These are phyloP conservation scores for Penicillium hesseltinei DNA, from an alignment of 2,329 filamentous ascomycete species.

Conservation along the genomic window DNA sequence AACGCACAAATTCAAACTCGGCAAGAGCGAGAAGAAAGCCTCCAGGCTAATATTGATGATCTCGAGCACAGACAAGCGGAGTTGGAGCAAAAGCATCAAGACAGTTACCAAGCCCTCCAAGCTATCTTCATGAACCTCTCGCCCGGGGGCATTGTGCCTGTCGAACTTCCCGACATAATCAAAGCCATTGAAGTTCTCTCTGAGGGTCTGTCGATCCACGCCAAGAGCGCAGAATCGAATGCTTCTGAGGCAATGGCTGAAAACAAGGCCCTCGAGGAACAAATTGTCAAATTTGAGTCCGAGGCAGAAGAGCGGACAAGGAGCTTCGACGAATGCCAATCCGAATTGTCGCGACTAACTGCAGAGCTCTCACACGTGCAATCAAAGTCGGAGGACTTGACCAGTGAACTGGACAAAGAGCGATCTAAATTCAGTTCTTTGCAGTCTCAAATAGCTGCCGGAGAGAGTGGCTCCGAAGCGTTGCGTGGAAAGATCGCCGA, in stretches of 20 bases:
- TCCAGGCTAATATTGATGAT: constrained; percentile 44
- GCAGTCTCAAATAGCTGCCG: constrained; percentile 71
- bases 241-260: constrained; percentile 62
- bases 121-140: constrained; percentile 60
- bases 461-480: constrained; percentile 78
- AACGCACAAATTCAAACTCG: constrained; percentile 57
- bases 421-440: constrained; percentile 67
- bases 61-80: constrained; percentile 53
- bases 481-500: constrained; percentile 72
- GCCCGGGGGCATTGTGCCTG: constrained; percentile 53
- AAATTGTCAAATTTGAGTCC: constrained; percentile 55
- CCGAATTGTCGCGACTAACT: constrained; percentile 51
- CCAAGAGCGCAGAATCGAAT: constrained; percentile 60
- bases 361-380: constrained; percentile 54
- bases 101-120: constrained; percentile 56
- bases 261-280: constrained; percentile 58
- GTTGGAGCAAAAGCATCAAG: constrained; percentile 53
- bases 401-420: constrained; percentile 60
- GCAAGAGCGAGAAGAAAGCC: constrained; percentile 49
- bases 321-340: constrained; percentile 54
- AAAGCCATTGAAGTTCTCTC: constrained; percentile 60
- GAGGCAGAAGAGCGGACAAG: constrained; percentile 58
- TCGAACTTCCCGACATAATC: constrained; percentile 58
- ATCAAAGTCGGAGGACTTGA: constrained; percentile 47
- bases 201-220: constrained; percentile 59